Evolutionary conservation across 1,284 basidiomycete genomes (phyloP).

Genomic region (Sanguinoderma infundibulare): DNA sequence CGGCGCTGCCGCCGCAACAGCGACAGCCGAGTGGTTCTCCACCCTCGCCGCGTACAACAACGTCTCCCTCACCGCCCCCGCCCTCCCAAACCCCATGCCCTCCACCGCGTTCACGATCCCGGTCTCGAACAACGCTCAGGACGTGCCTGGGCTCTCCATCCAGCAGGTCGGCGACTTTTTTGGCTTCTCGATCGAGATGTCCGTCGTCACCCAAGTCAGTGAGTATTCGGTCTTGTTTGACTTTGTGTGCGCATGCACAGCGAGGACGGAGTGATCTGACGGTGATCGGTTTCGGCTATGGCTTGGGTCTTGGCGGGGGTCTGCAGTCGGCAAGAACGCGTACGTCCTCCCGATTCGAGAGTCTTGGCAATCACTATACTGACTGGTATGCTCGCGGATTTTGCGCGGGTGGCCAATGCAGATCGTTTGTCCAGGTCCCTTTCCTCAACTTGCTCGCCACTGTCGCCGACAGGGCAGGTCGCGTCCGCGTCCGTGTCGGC

Average conservation of each 20-base stretch:
- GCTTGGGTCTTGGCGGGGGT: slow-evolving; percentile 38
- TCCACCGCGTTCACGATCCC: slow-evolving; percentile 32
- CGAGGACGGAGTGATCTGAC: background rate
- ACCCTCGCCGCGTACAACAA: slow-evolving; percentile 29
- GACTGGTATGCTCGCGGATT: too few relatives aligned
- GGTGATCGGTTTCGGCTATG: slow-evolving; percentile 5
- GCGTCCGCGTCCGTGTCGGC: slow-evolving; percentile 67
- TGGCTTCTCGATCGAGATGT: slow-evolving; percentile 78
- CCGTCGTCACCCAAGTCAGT: slow-evolving; percentile 67
- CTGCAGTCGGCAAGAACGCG: slow-evolving; percentile 46
- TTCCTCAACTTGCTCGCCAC: slow-evolving; percentile 81
- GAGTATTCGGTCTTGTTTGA: slow-evolving; percentile 38
- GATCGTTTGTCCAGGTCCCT: slow-evolving; percentile 56
- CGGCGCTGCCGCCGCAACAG: slow-evolving; percentile 8
- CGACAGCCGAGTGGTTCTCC: slow-evolving; percentile 19
- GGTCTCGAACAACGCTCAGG: slow-evolving; percentile 24
- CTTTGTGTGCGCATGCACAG: background rate
- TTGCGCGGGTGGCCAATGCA: too few relatives aligned
- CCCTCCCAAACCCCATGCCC: slow-evolving; percentile 20
- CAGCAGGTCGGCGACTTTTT: slow-evolving; percentile 63
- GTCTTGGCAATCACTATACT: slow-evolving; percentile 1
- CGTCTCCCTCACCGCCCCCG: slow-evolving; percentile 25
- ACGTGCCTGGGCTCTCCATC: slow-evolving; percentile 49
- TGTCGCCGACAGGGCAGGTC: slow-evolving; percentile 61
- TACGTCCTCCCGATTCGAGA: background rate